Conservation (phyloP, 208 protist genomes). For the Acanthamoeba castellanii region DNA sequence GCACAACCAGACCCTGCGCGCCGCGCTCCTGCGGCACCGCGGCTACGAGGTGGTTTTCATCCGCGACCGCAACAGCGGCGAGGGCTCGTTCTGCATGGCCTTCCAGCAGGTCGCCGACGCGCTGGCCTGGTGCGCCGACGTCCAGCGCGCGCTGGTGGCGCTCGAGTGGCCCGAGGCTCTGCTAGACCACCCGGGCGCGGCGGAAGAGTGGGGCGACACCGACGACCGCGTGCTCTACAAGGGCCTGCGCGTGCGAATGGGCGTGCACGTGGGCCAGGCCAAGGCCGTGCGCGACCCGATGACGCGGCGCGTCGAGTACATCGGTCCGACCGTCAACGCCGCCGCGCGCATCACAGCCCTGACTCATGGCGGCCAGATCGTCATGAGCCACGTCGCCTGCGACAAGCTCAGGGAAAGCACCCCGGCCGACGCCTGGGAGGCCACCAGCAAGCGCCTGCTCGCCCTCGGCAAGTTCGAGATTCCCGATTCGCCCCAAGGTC, state of each 20-base stretch:
- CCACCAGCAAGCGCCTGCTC: not conserved
- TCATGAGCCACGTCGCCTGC: not conserved
- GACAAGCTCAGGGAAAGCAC: not conserved
- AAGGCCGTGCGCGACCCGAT: conserved; percentile 12
- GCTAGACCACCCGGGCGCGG: conserved; percentile 27
- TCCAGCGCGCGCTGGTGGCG: not conserved
- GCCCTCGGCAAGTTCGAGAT: conserved; percentile 52
- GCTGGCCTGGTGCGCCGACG: not conserved
- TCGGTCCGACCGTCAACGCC: not conserved
- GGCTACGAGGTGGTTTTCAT: conserved; percentile 34
- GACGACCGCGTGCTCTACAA: conserved; percentile 25
- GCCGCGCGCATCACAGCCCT: conserved; percentile 10
- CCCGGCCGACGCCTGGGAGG: no score
- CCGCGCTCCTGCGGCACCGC: not conserved
- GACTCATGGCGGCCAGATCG: conserved; percentile 3
- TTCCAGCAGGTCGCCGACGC: conserved; percentile 41
- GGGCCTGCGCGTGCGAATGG: conserved; percentile 23
- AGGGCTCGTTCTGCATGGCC: conserved; percentile 61
- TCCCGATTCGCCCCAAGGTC: not conserved
- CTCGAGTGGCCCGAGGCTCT: conserved; percentile 30
- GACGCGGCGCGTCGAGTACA: conserved; percentile 15
- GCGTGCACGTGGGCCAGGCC: not conserved
- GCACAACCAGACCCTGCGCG: not conserved
- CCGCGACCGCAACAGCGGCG: conserved; percentile 22
- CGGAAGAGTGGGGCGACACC: conserved; percentile 42